These are phyloP conservation scores for Globomyces pollinis-pini DNA, from an alignment of 192 early-diverging fungal genomes.

Conservation along the genomic window DNA sequence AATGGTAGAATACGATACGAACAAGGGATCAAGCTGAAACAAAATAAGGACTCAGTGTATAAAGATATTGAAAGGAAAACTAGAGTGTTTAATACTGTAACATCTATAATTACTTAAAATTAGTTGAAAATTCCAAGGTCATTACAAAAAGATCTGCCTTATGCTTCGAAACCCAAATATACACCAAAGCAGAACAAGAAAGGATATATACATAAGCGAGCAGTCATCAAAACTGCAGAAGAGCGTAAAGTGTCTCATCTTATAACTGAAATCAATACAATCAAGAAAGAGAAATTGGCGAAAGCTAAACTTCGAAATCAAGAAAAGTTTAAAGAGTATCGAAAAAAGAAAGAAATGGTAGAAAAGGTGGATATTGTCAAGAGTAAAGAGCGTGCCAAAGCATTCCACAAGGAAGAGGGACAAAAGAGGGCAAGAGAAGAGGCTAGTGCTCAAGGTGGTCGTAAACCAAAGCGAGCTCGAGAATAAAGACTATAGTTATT, in stretches of 20 bases:
- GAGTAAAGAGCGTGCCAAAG: slow-evolving; percentile 24
- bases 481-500: background rate
- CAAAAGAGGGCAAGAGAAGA: slow-evolving; percentile 30
- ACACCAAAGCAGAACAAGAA: slow-evolving; percentile 41
- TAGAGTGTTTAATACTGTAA: slow-evolving; percentile 16
- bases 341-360: slow-evolving; percentile 32
- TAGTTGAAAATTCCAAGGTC: slow-evolving; percentile 68
- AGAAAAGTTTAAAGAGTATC: slow-evolving; percentile 37
- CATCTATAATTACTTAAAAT: background rate
- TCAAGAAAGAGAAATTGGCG: slow-evolving; percentile 75
- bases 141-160: slow-evolving; percentile 76
- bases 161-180: slow-evolving; percentile 81
- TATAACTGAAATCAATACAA: slow-evolving; percentile 79
- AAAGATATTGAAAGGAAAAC: slow-evolving; percentile 35
- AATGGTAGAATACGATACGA: slow-evolving; percentile 77
- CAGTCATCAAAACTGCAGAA: slow-evolving; percentile 83
- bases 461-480: slow-evolving; percentile 9
- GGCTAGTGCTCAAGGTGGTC: slow-evolving; percentile 12
- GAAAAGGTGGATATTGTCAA: slow-evolving; percentile 23
- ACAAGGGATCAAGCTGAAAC: slow-evolving; percentile 52
- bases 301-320: slow-evolving; percentile 61
- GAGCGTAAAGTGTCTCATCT: slow-evolving; percentile 80
- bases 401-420: slow-evolving; percentile 26
- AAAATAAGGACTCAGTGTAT: slow-evolving; percentile 82
- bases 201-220: slow-evolving; percentile 53